Conservation (phyloP, 208 protist genomes). For the Trichomonas tenax region DNA sequence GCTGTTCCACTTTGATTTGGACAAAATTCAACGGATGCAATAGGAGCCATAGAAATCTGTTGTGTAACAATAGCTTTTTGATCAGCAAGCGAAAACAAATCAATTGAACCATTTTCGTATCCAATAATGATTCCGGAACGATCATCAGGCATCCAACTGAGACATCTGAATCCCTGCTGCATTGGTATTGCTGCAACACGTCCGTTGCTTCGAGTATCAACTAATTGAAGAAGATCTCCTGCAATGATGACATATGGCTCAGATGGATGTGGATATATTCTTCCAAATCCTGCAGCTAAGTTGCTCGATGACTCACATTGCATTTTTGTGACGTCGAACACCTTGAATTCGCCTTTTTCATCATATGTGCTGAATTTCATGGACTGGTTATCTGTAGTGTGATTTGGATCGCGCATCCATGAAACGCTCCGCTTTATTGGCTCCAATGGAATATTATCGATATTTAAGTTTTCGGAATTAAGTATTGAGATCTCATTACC, state of each 20-base stretch:
- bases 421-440: background rate
- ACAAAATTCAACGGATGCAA: background rate
- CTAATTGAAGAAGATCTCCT: background rate
- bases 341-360: background rate
- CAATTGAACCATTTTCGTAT: background rate
- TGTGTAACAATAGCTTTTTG: background rate
- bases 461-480: background rate
- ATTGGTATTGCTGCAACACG: background rate
- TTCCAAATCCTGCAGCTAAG: background rate
- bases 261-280: background rate
- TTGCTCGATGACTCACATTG: background rate
- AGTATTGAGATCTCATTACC: background rate
- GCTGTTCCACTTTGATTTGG: background rate
- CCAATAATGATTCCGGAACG: background rate
- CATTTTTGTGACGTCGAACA: background rate
- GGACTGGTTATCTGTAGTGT: too few species aligned
- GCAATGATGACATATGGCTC: background rate
- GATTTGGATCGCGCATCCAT: background rate
- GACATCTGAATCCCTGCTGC: background rate
- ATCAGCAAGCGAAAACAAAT: background rate
- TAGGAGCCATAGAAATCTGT: background rate
- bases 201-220: background rate
- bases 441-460: background rate
- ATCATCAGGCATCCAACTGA: background rate
- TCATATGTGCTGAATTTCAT: background rate